These are phyloP conservation scores for Penicillium egyptiacum DNA, from an alignment of 495 filamentous ascomycete species.

Conservation along the genomic window DNA sequence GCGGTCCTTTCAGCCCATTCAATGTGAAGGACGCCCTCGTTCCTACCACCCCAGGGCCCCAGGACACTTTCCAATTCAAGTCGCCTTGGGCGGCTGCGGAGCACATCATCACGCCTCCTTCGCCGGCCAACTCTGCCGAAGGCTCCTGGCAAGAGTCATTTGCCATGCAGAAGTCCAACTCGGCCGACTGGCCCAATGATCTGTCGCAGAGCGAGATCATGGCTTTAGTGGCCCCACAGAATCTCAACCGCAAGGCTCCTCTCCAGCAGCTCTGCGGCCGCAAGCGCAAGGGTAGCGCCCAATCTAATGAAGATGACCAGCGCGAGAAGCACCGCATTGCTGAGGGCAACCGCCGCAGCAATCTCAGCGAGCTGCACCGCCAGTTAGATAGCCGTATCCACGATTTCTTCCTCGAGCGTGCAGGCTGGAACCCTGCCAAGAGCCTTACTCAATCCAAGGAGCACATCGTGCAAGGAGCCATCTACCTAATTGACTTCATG, in stretches of 20 bases:
- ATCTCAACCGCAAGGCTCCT: constrained; percentile 47
- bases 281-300: constrained; percentile 46
- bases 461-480: constrained; percentile 48
- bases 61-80: constrained; percentile 43
- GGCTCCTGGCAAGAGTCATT: constrained; percentile 46
- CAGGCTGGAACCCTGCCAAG: constrained; percentile 49
- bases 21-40: constrained; percentile 31
- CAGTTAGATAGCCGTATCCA: constrained; percentile 45
- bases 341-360: constrained; percentile 48
- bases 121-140: constrained; percentile 46
- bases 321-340: constrained; percentile 50
- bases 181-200: constrained; percentile 38
- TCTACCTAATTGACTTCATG: constrained; percentile 48
- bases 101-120: constrained; percentile 40
- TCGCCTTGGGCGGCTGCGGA: constrained; percentile 38
- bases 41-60: constrained; percentile 38
- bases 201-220: constrained; percentile 40
- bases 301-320: constrained; percentile 43
- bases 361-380: constrained; percentile 45
- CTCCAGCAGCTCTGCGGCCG: constrained; percentile 49
- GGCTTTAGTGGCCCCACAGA: constrained; percentile 40
- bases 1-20: constrained; percentile 47
- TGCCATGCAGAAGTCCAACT: constrained; percentile 29
- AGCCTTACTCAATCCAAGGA: constrained; percentile 49
- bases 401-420: constrained; percentile 46